phyloP scores from a whole-genome alignment of 768 basidiomycete genomes.

The Rhizopogon vesiculosus region DNA sequence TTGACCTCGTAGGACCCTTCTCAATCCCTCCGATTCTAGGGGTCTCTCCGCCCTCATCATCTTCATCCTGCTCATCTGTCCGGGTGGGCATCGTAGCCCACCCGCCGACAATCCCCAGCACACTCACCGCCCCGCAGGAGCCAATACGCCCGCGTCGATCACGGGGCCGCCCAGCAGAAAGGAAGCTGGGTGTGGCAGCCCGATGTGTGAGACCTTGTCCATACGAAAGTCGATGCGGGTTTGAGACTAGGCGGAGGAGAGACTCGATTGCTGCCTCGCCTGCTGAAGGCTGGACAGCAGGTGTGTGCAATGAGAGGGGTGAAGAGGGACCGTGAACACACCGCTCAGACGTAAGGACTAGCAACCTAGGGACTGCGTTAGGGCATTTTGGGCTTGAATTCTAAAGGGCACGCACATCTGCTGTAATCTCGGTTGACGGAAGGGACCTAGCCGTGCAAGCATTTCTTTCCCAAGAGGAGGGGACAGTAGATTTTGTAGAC shows the following conservation, averaged over 20 bases:
- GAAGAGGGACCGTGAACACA: conserved; percentile 49
- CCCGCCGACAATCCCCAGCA: conserved; percentile 26
- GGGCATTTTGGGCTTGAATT: background rate
- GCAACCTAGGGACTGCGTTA: conserved; percentile 43
- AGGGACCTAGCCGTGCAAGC: conserved; percentile 47
- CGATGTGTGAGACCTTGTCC: conserved; percentile 22
- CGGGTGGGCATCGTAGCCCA: conserved; percentile 25
- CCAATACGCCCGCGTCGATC: conserved; percentile 78
- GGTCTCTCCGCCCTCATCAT: conserved; percentile 53
- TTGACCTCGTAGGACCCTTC: conserved; percentile 1
- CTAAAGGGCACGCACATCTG: conserved; percentile 56
- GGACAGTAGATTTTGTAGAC: conserved; percentile 53
- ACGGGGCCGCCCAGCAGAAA: conserved; percentile 68
- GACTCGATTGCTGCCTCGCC: conserved; percentile 67
- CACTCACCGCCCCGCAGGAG: conserved; percentile 22
- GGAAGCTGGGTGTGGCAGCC: conserved; percentile 53
- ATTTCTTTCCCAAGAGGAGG: conserved; percentile 51
- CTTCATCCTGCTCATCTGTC: conserved; percentile 28
- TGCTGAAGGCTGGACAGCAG: conserved; percentile 49
- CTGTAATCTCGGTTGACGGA: conserved; percentile 67
- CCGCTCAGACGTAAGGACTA: conserved; percentile 72
- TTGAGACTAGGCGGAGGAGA: conserved; percentile 59
- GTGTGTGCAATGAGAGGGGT: conserved; percentile 49
- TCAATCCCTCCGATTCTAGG: conserved; percentile 48
- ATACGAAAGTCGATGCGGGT: conserved; percentile 34